A percentile compares a stretch with the other conserved stretches of the same genome.
Conservation (phyloP, 768 basidiomycete genomes). For the Pisolithus albus region DNA sequence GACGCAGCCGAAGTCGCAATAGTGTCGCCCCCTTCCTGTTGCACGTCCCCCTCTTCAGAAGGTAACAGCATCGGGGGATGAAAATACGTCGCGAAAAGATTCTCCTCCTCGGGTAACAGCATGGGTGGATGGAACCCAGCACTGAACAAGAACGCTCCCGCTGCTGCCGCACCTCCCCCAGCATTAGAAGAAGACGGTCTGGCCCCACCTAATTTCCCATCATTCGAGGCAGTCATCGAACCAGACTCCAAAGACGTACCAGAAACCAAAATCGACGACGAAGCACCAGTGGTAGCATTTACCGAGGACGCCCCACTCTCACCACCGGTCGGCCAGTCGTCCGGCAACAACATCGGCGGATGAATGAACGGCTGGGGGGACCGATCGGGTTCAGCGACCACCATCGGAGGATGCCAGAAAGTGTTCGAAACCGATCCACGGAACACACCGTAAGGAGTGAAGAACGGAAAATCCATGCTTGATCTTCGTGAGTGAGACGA, state of each 20-base stretch:
- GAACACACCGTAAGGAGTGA: slow-evolving; percentile 45
- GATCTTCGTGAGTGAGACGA: slow-evolving; percentile 52
- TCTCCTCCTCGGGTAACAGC: slow-evolving; percentile 60
- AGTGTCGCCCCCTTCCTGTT: slow-evolving; percentile 1
- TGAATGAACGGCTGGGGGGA: slow-evolving; percentile 52
- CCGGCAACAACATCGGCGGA: slow-evolving; percentile 60
- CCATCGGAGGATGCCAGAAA: slow-evolving; percentile 78
- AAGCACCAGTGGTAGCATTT: too few relatives aligned
- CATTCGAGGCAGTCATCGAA: too few relatives aligned
- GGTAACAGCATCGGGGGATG: slow-evolving; percentile 52
- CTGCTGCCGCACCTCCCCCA: too few relatives aligned
- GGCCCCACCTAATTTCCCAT: too few relatives aligned
- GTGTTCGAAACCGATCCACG: slow-evolving; percentile 44
- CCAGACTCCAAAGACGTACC: too few relatives aligned
- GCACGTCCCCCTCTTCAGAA: slow-evolving; percentile 25
- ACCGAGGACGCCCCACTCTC: too few relatives aligned
- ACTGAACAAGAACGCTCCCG: too few relatives aligned
- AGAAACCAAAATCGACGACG: too few relatives aligned
- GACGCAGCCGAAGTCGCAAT: neutral
- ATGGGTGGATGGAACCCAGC: slow-evolving; percentile 48
- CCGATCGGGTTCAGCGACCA: slow-evolving; percentile 40
- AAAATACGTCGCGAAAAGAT: slow-evolving; percentile 45
- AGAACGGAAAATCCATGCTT: slow-evolving; percentile 63
- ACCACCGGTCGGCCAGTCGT: slow-evolving; percentile 29
- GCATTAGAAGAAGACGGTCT: too few relatives aligned